Conservation (phyloP, 2,329 filamentous ascomycete species). For the Venturia nashicola region DNA sequence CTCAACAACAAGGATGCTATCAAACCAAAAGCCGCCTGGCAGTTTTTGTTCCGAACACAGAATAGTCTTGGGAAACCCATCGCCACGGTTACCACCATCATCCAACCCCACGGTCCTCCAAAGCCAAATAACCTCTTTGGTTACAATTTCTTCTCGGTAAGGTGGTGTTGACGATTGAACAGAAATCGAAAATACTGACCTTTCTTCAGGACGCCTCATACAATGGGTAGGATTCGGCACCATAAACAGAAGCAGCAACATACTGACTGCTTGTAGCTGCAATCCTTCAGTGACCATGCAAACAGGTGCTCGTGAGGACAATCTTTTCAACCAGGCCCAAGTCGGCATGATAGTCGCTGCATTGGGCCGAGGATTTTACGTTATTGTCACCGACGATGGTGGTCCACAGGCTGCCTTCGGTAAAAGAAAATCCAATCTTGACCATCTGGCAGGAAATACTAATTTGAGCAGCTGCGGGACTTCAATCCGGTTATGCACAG, state of each 20-base stretch:
- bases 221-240: background rate
- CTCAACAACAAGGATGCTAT: constrained; percentile 6
- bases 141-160: constrained; percentile 8
- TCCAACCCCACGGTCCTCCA: constrained; percentile 5
- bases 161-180: background rate
- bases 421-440: background rate
- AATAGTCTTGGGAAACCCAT: constrained; percentile 7
- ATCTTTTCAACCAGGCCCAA: constrained; percentile 4
- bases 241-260: background rate
- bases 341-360: background rate
- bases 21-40: constrained; percentile 1
- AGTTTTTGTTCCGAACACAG: constrained; percentile 8
- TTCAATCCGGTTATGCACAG: constrained; percentile 30
- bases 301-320: background rate
- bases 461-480: constrained; percentile 6
- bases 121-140: constrained; percentile 2
- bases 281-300: constrained; percentile 8
- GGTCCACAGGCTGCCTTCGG: constrained; percentile 4
- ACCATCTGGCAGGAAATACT: background rate
- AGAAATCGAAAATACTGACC: background rate
- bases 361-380: constrained; percentile 4
- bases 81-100: constrained; percentile 1
- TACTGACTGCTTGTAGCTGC: background rate
- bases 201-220: background rate
- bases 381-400: constrained; percentile 8